Evolutionary conservation across 1,139 yeast genomes (phyloP).

Genomic region (Magnusiomyces suaveolens): DNA sequence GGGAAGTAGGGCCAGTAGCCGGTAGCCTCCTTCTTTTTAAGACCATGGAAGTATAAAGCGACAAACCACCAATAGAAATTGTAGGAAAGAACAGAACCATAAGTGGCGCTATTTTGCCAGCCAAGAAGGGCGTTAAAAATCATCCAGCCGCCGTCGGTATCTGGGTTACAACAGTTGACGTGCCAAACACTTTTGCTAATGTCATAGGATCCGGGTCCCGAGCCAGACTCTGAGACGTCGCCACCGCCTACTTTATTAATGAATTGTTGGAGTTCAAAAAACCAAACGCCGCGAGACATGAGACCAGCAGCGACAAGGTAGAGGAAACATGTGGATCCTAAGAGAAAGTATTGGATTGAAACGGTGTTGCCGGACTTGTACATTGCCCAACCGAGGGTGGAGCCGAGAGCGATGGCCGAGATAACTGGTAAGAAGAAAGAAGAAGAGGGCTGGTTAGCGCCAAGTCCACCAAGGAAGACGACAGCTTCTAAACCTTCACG

Average conservation of each 20-base stretch:
- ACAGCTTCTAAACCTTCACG: constrained; percentile 92
- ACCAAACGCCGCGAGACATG: constrained; percentile 86
- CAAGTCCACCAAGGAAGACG: constrained; percentile 84
- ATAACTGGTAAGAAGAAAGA: constrained; percentile 78
- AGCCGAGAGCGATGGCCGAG: constrained; percentile 67
- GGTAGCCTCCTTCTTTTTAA: constrained; percentile 7
- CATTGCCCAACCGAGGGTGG: constrained; percentile 51
- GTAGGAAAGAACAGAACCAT: constrained; percentile 77
- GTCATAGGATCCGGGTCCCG: constrained; percentile 89
- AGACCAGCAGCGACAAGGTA: constrained; percentile 83
- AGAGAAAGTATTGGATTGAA: constrained; percentile 70
- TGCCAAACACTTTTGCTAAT: constrained; percentile 75
- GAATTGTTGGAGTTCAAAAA: constrained; percentile 57
- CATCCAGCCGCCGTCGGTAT: constrained; percentile 85
- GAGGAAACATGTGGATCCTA: constrained; percentile 69
- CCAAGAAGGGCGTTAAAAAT: constrained; percentile 78
- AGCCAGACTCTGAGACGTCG: constrained; percentile 80
- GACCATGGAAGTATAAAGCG: constrained; percentile 28
- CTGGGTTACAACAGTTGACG: constrained; percentile 90
- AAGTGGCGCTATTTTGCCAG: constrained; percentile 88
- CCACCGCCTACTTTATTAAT: constrained; percentile 58
- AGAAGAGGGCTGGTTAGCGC: constrained; percentile 39
- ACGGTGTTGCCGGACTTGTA: constrained; percentile 56
- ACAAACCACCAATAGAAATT: constrained; percentile 71
- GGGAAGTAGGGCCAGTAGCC: constrained; percentile 10